Base-by-base conservation (phyloP, 2,329 filamentous ascomycete species). In the Trichoderma sp. region DNA sequence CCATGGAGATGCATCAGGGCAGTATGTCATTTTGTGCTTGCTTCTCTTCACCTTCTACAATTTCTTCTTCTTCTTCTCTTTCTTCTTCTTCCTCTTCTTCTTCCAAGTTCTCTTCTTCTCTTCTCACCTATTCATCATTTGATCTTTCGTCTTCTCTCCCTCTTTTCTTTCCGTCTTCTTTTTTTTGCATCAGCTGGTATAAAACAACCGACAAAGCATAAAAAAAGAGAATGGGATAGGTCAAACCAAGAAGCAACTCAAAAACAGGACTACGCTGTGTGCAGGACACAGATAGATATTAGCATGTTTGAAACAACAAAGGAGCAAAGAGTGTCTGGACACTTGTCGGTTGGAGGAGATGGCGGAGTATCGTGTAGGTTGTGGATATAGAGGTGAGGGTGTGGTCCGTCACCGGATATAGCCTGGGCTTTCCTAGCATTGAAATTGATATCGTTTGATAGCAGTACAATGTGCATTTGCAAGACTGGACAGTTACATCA, bases 331-430 rank as follows among this genome's bases (percentile, higher is more conserved):
- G 68, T 70, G 70, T 60, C 59, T 68, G 65, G 61, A 64, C 67
- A 68, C 65, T 66, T 68, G 66, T 69, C 67, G 68, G 63, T 28
- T 44, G 48, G 59, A 43, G 24, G 50, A 34, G 41, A 47, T 26
- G 50, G 55, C 34, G 24, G 60, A 62, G 69, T 69, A 34, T 14
- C 70, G 34, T 43, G 50, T 52, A 52, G 59, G 72, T 71, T 72
- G 74, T 75, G 75, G 73, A 73, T 73, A 77, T 78, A 80, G 77
- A 81, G 70, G 72, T 68, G 74, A 72, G 69, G 69, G 73, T 73
- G 73, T 75, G 74, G 73, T 78, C 77, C 74, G 76, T 75, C 77
- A 73, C 78, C 76, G 78, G 78, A 79, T 78, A 70, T 66, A 41
- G 41, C 56, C 52, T 58, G 57, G 64, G 60, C 51, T 63, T 39